These are phyloP conservation scores for Boletus patriciae DNA, from an alignment of 768 basidiomycete genomes.

Conservation along the genomic window DNA sequence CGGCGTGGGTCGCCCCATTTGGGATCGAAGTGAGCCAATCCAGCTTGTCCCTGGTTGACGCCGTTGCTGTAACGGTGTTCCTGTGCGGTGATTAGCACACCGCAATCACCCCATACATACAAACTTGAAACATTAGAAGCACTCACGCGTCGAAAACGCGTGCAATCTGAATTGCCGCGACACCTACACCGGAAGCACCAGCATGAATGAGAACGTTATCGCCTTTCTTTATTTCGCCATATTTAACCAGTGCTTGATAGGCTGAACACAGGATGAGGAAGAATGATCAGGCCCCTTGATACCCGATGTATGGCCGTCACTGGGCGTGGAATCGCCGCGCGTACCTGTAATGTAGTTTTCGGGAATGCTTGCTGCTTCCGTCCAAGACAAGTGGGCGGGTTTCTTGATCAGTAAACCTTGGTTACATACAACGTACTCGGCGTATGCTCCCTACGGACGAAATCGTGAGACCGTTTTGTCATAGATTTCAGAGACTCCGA, in stretches of 20 bases:
- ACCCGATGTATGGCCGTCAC: background rate
- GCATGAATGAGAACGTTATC: conserved; percentile 87
- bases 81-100: conserved; percentile 36
- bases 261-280: conserved; percentile 36
- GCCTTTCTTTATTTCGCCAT: conserved; percentile 65
- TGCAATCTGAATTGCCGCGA: conserved; percentile 87
- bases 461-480: conserved; percentile 2
- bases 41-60: conserved; percentile 81
- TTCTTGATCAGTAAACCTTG: conserved; percentile 72
- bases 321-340: conserved; percentile 18
- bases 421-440: conserved; percentile 74
- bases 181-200: conserved; percentile 86
- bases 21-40: conserved; percentile 68
- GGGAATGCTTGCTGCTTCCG: conserved; percentile 82
- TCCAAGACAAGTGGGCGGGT: conserved; percentile 73
- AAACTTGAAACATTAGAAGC: background rate
- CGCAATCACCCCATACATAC: background rate
- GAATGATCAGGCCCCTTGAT: conserved; percentile 7
- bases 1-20: conserved; percentile 68
- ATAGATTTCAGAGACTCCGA: background rate
- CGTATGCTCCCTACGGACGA: conserved; percentile 75
- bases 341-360: conserved; percentile 87
- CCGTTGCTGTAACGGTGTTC: conserved; percentile 76
- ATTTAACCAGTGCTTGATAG: conserved; percentile 62
- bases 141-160: conserved; percentile 72